Evolutionary conservation across 148 eudicot species (phyloP).

Genomic region (Polygonum maritimum): DNA sequence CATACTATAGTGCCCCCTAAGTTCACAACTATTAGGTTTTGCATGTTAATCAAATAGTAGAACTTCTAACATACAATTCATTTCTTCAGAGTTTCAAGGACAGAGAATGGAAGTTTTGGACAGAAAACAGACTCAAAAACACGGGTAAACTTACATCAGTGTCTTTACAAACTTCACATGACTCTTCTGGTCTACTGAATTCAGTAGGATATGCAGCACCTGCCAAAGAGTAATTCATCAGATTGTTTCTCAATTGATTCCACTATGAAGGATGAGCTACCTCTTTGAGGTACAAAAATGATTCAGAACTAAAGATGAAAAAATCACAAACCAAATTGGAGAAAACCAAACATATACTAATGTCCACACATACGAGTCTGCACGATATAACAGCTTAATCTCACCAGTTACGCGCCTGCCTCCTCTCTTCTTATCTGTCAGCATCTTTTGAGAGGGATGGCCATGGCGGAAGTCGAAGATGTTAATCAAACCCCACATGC

Average conservation of each 20-base stretch:
- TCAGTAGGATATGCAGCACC: slow-evolving; percentile 36
- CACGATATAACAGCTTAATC: slow-evolving; percentile 12
- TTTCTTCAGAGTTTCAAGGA: not conserved
- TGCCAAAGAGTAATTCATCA: slow-evolving; percentile 13
- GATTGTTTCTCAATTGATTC: not conserved
- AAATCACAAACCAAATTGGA: not conserved
- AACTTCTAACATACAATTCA: not conserved
- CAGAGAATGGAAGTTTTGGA: not conserved
- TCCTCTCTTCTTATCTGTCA: slow-evolving; percentile 52
- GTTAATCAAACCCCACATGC: slow-evolving; percentile 76
- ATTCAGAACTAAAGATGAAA: not conserved
- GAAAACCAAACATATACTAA: not conserved
- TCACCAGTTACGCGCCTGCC: slow-evolving; percentile 48
- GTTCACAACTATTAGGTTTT: not conserved
- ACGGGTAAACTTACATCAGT: slow-evolving; percentile 26
- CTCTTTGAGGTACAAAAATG: not conserved
- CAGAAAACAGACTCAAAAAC: not conserved
- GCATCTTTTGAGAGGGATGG: slow-evolving; percentile 51
- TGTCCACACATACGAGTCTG: not conserved
- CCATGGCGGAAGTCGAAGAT: slow-evolving; percentile 75
- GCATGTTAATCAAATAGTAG: not conserved
- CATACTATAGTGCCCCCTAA: not conserved
- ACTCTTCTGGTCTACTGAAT: slow-evolving; percentile 21
- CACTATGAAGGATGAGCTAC: not conserved
- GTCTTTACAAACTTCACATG: slow-evolving; percentile 21